phyloP scores from a whole-genome alignment of 495 filamentous ascomycete species.

The Penicillium antarcticum region DNA sequence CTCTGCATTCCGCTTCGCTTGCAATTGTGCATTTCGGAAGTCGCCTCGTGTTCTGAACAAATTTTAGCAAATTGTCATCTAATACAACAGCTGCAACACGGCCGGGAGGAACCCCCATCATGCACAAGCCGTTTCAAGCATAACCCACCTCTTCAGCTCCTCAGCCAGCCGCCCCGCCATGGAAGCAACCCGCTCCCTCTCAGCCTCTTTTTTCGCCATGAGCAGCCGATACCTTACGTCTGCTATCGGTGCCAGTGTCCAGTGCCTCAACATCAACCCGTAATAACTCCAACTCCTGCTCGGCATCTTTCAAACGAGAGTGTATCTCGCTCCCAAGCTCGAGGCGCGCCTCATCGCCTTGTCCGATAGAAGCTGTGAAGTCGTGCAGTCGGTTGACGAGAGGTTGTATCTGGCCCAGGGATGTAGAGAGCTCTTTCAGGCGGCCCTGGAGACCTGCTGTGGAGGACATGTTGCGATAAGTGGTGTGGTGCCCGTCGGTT shows the following conservation, averaged over 20 bases:
- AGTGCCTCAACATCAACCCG: slow-evolving; percentile 74
- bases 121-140: neutral
- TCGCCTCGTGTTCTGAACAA: slow-evolving; percentile 59
- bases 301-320: slow-evolving; percentile 74
- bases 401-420: slow-evolving; percentile 64
- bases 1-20: slow-evolving; percentile 74
- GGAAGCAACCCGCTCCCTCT: slow-evolving; percentile 57
- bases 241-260: slow-evolving; percentile 36
- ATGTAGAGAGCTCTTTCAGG: slow-evolving; percentile 63
- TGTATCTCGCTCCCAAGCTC: slow-evolving; percentile 84
- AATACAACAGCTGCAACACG: too few species aligned
- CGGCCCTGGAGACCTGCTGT: slow-evolving; percentile 61
- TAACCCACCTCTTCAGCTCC: slow-evolving; percentile 65
- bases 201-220: slow-evolving; percentile 50
- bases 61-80: slow-evolving; percentile 8
- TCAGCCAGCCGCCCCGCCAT: slow-evolving; percentile 59
- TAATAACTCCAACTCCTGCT: slow-evolving; percentile 82
- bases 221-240: slow-evolving; percentile 27
- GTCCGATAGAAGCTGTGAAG: slow-evolving; percentile 58
- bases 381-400: slow-evolving; percentile 72
- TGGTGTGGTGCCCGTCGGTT: neutral
- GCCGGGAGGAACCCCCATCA: neutral
- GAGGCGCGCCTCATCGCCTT: slow-evolving; percentile 62
- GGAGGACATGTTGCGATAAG: slow-evolving; percentile 44
- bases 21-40: slow-evolving; percentile 82